phyloP scores from a whole-genome alignment of 768 basidiomycete species.

The Hericium coralloides region DNA sequence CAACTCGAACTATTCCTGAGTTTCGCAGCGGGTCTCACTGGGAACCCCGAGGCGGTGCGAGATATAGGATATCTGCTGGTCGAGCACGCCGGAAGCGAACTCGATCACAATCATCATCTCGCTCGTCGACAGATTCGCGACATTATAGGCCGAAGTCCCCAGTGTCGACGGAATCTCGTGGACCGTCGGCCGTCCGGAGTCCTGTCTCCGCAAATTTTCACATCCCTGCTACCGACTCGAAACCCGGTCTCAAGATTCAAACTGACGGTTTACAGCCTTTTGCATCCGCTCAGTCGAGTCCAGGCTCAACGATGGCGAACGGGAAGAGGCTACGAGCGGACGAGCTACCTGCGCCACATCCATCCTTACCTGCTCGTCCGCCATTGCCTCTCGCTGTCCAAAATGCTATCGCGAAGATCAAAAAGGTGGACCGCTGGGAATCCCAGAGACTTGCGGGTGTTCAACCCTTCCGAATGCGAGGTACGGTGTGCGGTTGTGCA shows the following conservation, averaged over 20 bases:
- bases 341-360: slow-evolving; percentile 4
- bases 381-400: background rate
- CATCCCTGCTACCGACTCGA: background rate
- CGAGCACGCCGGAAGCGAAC: slow-evolving; percentile 20
- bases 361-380: slow-evolving; percentile 12
- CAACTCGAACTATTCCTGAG: background rate
- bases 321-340: background rate
- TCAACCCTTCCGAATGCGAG: too few species aligned
- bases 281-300: background rate
- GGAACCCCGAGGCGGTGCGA: background rate
- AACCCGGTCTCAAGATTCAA: background rate
- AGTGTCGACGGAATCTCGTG: background rate
- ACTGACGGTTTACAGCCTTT: slow-evolving; percentile 3
- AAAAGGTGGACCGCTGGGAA: too few species aligned
- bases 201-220: background rate
- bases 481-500: too few species aligned
- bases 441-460: too few species aligned
- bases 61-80: background rate
- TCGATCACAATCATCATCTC: slow-evolving; percentile 40
- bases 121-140: slow-evolving; percentile 50
- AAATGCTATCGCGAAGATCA: too few species aligned
- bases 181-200: background rate
- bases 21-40: background rate
- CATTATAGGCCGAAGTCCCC: slow-evolving; percentile 11
- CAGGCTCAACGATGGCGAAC: background rate